phyloP scores from a whole-genome alignment of 495 filamentous ascomycete genomes.

The Bryoglossum gracile region DNA sequence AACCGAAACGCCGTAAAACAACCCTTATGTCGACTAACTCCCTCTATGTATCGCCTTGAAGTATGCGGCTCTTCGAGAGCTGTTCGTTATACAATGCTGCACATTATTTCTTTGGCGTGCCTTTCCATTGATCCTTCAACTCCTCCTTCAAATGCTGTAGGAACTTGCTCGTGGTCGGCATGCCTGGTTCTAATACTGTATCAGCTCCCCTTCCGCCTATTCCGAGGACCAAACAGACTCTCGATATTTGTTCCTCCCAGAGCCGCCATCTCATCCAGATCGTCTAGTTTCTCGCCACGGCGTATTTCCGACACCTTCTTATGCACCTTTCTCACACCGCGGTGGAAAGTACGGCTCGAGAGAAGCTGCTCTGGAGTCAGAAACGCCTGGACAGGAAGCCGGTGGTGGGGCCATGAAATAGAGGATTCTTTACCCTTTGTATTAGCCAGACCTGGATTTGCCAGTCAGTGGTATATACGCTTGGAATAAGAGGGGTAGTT shows the following conservation, averaged over 20 bases:
- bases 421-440: not conserved
- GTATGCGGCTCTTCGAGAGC: no score
- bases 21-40: no score
- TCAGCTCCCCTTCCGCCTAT: constrained; percentile 3
- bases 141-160: constrained; percentile 51
- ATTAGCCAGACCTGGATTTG: constrained; percentile 23
- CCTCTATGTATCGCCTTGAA: no score
- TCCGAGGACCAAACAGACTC: constrained; percentile 30
- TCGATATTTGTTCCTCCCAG: constrained; percentile 51
- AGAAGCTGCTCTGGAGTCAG: constrained; percentile 43
- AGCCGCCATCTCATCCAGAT: constrained; percentile 51
- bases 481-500: constrained; percentile 16
- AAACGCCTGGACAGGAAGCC: not conserved
- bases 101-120: constrained; percentile 17
- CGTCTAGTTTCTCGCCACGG: constrained; percentile 37
- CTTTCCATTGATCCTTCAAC: constrained; percentile 48
- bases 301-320: constrained; percentile 43
- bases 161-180: constrained; percentile 35
- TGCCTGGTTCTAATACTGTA: constrained; percentile 14
- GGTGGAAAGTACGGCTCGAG: constrained; percentile 52
- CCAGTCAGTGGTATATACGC: constrained; percentile 10
- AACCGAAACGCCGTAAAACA: no score
- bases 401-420: not conserved
- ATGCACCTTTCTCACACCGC: constrained; percentile 48
- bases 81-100: no score